These are phyloP conservation scores for Jacaranda mimosifolia DNA, from an alignment of 257 asterid genomes.

Conservation along the genomic window DNA sequence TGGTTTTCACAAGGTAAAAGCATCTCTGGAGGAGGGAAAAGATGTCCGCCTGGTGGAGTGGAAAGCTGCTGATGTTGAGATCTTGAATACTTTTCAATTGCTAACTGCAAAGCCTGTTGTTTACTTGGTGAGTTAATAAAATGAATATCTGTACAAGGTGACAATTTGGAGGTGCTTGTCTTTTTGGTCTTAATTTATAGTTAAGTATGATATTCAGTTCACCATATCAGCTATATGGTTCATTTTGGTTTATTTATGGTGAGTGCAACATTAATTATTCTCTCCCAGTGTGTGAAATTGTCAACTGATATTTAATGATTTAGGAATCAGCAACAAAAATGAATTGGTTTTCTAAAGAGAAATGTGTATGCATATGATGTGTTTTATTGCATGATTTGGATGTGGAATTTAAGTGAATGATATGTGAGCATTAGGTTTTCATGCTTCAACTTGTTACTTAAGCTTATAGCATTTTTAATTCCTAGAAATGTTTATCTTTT, in stretches of 20 bases:
- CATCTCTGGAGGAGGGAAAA: constrained; percentile 77
- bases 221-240: constrained; percentile 6
- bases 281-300: background rate
- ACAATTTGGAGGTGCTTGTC: background rate
- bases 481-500: constrained; percentile 8
- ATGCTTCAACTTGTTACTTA: constrained; percentile 22
- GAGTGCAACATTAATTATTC: constrained; percentile 12
- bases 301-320: constrained; percentile 1
- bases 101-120: constrained; percentile 97
- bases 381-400: background rate
- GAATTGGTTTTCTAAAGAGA: constrained; percentile 9
- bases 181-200: constrained; percentile 7
- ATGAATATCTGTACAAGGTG: background rate
- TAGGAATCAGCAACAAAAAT: background rate
- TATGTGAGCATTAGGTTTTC: background rate
- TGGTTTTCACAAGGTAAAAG: constrained; percentile 66
- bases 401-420: background rate
- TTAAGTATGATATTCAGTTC: background rate
- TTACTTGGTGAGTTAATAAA: constrained; percentile 77
- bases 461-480: constrained; percentile 2
- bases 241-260: constrained; percentile 8
- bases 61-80: constrained; percentile 97
- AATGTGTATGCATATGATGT: background rate
- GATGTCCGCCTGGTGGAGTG: constrained; percentile 92
- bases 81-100: constrained; percentile 93